Evolutionary conservation across 2,329 filamentous ascomycete genomes (phyloP), one percentile per base, ranked within the genome.

Genomic region (Ilyonectria sp.): DNA sequence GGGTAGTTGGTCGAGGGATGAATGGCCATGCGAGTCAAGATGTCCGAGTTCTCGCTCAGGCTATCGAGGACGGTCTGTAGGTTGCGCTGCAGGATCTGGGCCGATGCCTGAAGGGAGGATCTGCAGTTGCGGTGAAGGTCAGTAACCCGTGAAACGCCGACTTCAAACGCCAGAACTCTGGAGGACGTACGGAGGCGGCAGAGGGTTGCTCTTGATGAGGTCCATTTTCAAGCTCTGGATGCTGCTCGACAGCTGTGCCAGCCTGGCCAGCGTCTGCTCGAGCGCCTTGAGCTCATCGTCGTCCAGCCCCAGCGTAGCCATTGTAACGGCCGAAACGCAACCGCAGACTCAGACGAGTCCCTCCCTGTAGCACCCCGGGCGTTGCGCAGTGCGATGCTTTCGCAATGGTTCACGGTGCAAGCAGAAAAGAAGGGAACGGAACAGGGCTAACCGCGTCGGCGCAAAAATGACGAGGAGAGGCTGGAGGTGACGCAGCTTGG

Each of bases 1-100:
- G 90, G 94, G 80, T 89, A 96, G 78, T 91, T 90, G 2, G 93
- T 92, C 13, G 91, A 90, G 0, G 94, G 94, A 77, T 93, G 94
- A 23, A 93, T 88, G 70, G 93, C 91, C 58, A 94, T 86, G 61
- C 90, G 89, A 63, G 86, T 86, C 69, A 97, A 90, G 52, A 94
- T 86, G 47, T 91, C 87, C 46, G 87, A 83, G 75, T 95, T 88
- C 60, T 91, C 87, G 69, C 85, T 85, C 53, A 94, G 84, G 74
- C 90, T 87, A 44, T 90, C 86, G 65, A 91, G 88, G 67, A 95
- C 86, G 26, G 88, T 89, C 69, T 87, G 83, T 44, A 96, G 87
- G 78, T 93, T 93, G 71, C 87, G 87, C 71, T 91, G 90, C 59
- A 94, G 87, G 77, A 94, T 93, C 70, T 87, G 86, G 49, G 91